Evolutionary conservation across 441 rosid genomes (phyloP).

Genomic region (Bruguiera hainesii): DNA sequence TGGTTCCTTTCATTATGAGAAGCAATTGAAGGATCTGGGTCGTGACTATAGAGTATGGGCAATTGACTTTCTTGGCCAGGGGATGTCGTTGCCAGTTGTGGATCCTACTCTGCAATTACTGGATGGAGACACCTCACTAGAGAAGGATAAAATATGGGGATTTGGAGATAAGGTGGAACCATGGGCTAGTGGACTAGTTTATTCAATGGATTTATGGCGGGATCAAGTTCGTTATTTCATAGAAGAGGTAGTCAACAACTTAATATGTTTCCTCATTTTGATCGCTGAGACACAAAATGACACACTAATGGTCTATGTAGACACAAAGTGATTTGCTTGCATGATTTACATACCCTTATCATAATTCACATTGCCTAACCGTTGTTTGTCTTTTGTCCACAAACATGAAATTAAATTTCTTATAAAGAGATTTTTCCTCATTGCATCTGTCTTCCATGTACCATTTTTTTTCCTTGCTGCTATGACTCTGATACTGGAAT

Average conservation of each 20-base stretch:
- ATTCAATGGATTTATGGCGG: conserved; percentile 79
- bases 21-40: conserved; percentile 83
- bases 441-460: neutral
- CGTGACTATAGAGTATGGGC: conserved; percentile 90
- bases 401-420: neutral
- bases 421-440: neutral
- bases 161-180: conserved; percentile 78
- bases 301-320: neutral
- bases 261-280: neutral
- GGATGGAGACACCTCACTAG: conserved; percentile 28
- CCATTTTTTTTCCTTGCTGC: neutral
- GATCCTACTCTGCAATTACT: conserved; percentile 53
- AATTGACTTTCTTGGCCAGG: conserved; percentile 93
- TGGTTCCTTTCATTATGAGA: conserved; percentile 91
- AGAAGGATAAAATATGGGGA: conserved; percentile 56
- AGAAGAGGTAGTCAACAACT: conserved; percentile 48
- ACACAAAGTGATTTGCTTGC: neutral
- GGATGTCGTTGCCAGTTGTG: conserved; percentile 71
- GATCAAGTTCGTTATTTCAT: conserved; percentile 76
- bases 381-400: too few relatives aligned
- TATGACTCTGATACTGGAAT: neutral
- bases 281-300: neutral
- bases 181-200: conserved; percentile 79
- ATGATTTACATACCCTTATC: too few relatives aligned
- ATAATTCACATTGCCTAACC: too few relatives aligned